Base-by-base conservation (phyloP, 768 basidiomycete species). In the Jaapia argillacea region DNA sequence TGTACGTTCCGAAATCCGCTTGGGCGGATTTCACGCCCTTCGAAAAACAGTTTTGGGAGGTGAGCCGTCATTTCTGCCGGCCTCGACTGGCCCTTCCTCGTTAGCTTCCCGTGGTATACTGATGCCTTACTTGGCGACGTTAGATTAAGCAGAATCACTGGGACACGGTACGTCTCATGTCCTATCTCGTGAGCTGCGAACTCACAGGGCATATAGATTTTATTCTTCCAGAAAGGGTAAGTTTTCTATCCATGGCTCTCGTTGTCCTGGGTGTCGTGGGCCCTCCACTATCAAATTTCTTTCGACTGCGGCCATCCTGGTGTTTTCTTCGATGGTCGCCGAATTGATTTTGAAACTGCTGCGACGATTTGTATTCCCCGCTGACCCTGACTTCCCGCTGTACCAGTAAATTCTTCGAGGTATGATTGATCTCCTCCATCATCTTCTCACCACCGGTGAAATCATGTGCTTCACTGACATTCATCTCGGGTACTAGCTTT, bases 221-320 rank as follows among this genome's bases (percentile, higher is more conserved):
- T 98, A 38, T 97, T 98, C 70, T 99, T 98, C 66, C 96, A 99
- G 64, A 98, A 99, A 77, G 96, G 96, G 84, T 85, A 52, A 38
- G 60, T 51, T 47, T 22, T 21, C n/a, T 14, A 1, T 39, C 44
- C 27, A 5, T 18, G 20, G 27, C 18, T 7, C 39, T 21, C 43
- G 3, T 28, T 26, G 36, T 4, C 27, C 36, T 18, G 43, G 55
- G 18, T 7, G 46, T 26, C 22, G 4, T 24, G 24, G 7, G 1
- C 6, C 33, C 60, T 66, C 42, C 57, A 57, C 46, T 64, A 44
- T 62, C 66, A 51, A 23, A 2, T 23, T 27, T 44, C n/a, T 25
- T 5, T n/a, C n/a, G n/a, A n/a, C n/a, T n/a, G n/a, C n/a, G n/a
- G n/a, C n/a, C n/a, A n/a, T n/a, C n/a, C n/a, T n/a, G n/a, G n/a